phyloP scores from a whole-genome alignment of 305 asterid genomes.

The Salvia sclarea region DNA sequence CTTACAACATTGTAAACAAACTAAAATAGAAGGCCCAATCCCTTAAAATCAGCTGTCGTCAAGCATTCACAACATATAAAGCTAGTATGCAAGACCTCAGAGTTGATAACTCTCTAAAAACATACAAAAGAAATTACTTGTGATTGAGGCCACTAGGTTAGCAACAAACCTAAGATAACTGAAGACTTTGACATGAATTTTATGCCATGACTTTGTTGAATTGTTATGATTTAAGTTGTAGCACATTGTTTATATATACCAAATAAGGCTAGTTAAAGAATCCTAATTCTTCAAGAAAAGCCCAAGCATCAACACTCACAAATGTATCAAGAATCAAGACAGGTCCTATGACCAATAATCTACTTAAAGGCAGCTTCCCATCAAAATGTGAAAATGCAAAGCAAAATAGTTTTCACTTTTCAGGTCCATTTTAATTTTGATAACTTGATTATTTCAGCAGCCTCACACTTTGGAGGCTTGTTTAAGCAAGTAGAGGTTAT shows the following conservation, averaged over 20 bases:
- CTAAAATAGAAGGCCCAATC: neutral
- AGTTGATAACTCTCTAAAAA: neutral
- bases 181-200: neutral
- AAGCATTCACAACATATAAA: neutral
- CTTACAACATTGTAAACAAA: neutral
- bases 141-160: neutral
- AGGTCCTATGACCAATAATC: neutral
- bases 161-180: neutral
- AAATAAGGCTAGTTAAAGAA: neutral
- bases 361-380: neutral
- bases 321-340: neutral
- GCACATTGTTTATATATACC: neutral
- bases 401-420: neutral
- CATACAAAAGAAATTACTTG: neutral
- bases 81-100: neutral
- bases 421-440: neutral
- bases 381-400: neutral
- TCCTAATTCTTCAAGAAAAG: neutral
- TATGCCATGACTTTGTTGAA: neutral
- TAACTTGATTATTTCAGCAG: constrained; percentile 5
- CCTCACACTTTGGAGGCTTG: neutral
- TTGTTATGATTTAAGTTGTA: neutral
- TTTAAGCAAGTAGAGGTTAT: neutral
- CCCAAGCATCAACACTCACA: neutral
- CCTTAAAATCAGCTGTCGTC: neutral